These are phyloP conservation scores for Fusarium marasasianum DNA, from an alignment of 2,329 filamentous ascomycete species.

Conservation along the genomic window DNA sequence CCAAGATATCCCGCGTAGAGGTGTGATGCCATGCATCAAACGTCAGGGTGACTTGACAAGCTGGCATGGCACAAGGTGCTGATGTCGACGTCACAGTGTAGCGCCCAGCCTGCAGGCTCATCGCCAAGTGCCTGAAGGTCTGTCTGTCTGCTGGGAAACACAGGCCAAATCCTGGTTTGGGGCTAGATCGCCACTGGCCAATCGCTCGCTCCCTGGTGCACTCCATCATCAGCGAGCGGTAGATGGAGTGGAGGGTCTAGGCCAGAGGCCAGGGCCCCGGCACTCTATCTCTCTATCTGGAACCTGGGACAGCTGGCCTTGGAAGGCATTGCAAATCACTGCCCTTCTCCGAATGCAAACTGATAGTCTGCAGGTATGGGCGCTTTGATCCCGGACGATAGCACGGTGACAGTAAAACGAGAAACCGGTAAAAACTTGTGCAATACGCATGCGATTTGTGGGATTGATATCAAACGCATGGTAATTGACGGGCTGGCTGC, in stretches of 20 bases:
- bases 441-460: not conserved
- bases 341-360: not conserved
- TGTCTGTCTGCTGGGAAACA: constrained; percentile 1
- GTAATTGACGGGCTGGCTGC: not conserved
- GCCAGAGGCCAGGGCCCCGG: not conserved
- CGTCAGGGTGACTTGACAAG: constrained; percentile 17
- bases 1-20: not conserved
- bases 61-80: constrained; percentile 26
- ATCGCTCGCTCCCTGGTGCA: not conserved
- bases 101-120: constrained; percentile 24
- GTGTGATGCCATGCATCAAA: constrained; percentile 18
- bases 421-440: constrained; percentile 14
- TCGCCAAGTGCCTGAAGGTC: constrained; percentile 37
- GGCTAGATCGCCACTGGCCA: constrained; percentile 29
- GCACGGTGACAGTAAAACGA: constrained; percentile 3
- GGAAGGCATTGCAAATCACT: constrained; percentile 9
- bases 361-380: not conserved
- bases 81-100: constrained; percentile 39
- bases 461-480: constrained; percentile 13
- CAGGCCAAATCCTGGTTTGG: constrained; percentile 30
- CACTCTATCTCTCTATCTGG: not conserved
- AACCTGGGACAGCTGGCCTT: constrained; percentile 5
- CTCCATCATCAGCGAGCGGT: constrained; percentile 10
- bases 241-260: not conserved
- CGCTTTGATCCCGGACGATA: constrained; percentile 18